phyloP scores from a whole-genome alignment of 495 filamentous ascomycete species.

The Zalerion maritima region DNA sequence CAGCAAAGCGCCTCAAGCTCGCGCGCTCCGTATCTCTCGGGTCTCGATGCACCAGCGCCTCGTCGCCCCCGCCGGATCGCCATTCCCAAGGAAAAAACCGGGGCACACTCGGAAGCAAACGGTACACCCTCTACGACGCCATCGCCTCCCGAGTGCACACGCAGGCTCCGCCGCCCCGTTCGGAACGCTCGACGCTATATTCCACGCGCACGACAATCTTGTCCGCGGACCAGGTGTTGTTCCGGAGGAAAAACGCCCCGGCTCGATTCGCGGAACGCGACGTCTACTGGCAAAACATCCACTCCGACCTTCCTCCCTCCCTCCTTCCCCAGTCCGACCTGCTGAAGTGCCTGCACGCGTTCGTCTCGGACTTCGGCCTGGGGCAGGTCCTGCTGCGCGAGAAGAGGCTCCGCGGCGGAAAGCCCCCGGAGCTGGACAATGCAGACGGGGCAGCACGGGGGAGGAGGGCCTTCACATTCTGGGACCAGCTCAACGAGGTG shows the following conservation, averaged over 20 bases:
- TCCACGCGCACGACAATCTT: conserved; percentile 19
- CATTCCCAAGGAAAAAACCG: too few species aligned
- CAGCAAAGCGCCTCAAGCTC: too few species aligned
- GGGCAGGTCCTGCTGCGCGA: conserved; percentile 17
- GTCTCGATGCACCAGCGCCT: too few species aligned
- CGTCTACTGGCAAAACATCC: conserved; percentile 48
- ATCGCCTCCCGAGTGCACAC: neutral
- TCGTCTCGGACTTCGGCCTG: conserved; percentile 58
- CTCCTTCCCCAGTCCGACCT: conserved; percentile 57
- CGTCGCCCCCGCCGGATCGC: too few species aligned
- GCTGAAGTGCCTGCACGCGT: conserved; percentile 61
- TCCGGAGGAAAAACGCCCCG: conserved; percentile 46
- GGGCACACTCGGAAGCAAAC: too few species aligned
- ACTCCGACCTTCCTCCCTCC: conserved; percentile 26
- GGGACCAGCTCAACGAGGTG: too few species aligned
- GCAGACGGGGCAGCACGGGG: too few species aligned
- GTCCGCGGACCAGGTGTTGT: conserved; percentile 63
- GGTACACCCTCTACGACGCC: neutral
- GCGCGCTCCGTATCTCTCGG: too few species aligned
- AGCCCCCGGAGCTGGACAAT: too few species aligned
- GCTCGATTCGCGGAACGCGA: conserved; percentile 52
- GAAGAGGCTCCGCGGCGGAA: too few species aligned
- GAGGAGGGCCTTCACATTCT: too few species aligned
- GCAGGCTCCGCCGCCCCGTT: neutral
- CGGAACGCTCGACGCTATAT: conserved; percentile 2